Conservation (phyloP, 2,329 filamentous ascomycete genomes). For the Pseudogymnoascus sp. region DNA sequence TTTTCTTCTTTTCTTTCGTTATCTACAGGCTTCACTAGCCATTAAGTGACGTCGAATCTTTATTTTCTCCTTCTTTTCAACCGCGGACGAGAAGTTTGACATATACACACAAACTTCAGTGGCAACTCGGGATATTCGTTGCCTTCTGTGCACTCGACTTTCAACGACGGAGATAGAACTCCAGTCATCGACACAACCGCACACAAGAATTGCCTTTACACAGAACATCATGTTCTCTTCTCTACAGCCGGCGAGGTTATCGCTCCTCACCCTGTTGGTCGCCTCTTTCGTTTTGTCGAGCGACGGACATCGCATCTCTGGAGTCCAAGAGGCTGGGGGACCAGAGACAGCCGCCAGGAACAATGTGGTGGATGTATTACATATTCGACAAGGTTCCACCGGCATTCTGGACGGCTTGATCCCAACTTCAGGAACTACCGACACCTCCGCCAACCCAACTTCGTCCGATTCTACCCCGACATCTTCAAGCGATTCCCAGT, state of each 20-base stretch:
- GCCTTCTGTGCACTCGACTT: background rate
- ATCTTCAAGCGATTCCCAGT: background rate
- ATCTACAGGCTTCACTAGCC: background rate
- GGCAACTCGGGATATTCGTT: background rate
- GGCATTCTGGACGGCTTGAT: background rate
- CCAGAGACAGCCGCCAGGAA: background rate
- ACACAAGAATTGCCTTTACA: background rate
- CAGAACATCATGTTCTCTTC: background rate
- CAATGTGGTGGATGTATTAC: background rate
- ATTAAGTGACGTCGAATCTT: background rate
- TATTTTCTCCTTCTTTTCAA: background rate
- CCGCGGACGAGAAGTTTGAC: background rate
- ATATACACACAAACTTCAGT: background rate
- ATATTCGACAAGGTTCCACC: background rate
- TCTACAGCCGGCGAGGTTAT: background rate
- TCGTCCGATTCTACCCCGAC: background rate
- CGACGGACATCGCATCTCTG: background rate
- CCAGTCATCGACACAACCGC: background rate
- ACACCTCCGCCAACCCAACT: background rate
- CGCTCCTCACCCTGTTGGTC: background rate
- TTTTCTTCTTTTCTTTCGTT: background rate
- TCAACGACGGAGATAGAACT: background rate
- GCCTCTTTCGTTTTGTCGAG: background rate
- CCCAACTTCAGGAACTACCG: background rate
- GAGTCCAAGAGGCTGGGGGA: background rate